These are phyloP conservation scores for Capsicum chinense DNA, from an alignment of 257 asterid species.

Conservation along the genomic window DNA sequence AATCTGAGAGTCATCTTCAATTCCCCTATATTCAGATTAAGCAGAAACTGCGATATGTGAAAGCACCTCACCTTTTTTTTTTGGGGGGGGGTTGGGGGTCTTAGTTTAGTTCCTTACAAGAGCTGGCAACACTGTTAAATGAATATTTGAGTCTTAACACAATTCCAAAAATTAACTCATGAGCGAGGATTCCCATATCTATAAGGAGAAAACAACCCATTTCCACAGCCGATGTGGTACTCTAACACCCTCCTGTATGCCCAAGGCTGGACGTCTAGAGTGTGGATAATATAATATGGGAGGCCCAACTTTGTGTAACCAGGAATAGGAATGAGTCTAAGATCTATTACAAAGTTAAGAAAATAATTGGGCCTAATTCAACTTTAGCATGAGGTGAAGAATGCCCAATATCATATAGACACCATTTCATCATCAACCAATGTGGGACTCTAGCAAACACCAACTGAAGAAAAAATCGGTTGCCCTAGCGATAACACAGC, in stretches of 20 bases:
- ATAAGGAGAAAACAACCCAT: not conserved
- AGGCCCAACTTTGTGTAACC: not conserved
- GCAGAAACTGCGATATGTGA: not conserved
- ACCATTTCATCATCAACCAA: not conserved
- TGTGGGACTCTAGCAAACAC: not conserved
- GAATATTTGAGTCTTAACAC: not conserved
- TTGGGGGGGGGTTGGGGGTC: not conserved
- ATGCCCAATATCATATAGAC: not conserved
- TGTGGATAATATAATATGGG: not conserved
- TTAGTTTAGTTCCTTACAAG: not conserved
- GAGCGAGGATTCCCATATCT: not conserved
- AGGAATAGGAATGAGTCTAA: not conserved
- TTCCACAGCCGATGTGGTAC: not conserved
- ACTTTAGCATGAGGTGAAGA: not conserved
- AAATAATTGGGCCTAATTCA: not conserved
- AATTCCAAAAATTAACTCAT: not conserved
- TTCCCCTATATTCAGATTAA: not conserved
- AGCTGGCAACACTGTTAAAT: not conserved
- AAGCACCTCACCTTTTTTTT: not conserved
- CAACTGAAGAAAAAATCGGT: not conserved
- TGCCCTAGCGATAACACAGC: not conserved
- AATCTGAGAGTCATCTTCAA: not conserved
- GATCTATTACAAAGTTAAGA: not conserved
- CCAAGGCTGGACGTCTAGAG: not conserved
- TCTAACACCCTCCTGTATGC: not conserved